Conservation (phyloP, 805 yeast species). For the Candida tammaniensis region DNA sequence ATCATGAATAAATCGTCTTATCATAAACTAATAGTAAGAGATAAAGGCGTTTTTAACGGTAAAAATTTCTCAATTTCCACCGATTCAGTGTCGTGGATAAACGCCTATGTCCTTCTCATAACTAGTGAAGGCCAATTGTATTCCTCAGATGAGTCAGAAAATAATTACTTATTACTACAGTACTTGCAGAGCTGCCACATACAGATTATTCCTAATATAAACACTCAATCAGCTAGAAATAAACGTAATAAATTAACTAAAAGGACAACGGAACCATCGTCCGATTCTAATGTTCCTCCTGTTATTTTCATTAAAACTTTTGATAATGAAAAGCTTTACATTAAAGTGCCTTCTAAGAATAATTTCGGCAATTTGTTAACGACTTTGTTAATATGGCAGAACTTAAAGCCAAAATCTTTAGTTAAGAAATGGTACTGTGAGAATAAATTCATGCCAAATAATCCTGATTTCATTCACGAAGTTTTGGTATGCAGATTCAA, state of each 20-base stretch:
- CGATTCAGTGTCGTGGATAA: slow-evolving; percentile 37
- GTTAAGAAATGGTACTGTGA: slow-evolving; percentile 52
- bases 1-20: slow-evolving; percentile 19
- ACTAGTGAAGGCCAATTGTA: slow-evolving; percentile 33
- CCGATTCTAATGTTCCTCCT: slow-evolving; percentile 23
- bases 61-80: slow-evolving; percentile 32
- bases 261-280: slow-evolving; percentile 2
- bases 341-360: slow-evolving; percentile 31
- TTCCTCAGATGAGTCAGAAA: slow-evolving; percentile 29
- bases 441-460: slow-evolving; percentile 25
- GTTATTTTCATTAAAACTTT: slow-evolving; percentile 41
- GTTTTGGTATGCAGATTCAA: slow-evolving; percentile 63
- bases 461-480: slow-evolving; percentile 23
- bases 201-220: slow-evolving; percentile 30
- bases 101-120: slow-evolving; percentile 25
- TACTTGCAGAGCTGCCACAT: slow-evolving; percentile 40
- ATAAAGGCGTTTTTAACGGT: slow-evolving; percentile 34
- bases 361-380: slow-evolving; percentile 45
- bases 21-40: slow-evolving; percentile 29
- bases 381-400: slow-evolving; percentile 55
- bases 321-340: slow-evolving; percentile 36
- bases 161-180: slow-evolving; percentile 28
- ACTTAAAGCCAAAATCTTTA: slow-evolving; percentile 49
- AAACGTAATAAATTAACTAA: slow-evolving; percentile 6
- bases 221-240: slow-evolving; percentile 2